Evolutionary conservation across 371 early-diverging fungal species (phyloP).

Genomic region (Saksenaea oblongispora): DNA sequence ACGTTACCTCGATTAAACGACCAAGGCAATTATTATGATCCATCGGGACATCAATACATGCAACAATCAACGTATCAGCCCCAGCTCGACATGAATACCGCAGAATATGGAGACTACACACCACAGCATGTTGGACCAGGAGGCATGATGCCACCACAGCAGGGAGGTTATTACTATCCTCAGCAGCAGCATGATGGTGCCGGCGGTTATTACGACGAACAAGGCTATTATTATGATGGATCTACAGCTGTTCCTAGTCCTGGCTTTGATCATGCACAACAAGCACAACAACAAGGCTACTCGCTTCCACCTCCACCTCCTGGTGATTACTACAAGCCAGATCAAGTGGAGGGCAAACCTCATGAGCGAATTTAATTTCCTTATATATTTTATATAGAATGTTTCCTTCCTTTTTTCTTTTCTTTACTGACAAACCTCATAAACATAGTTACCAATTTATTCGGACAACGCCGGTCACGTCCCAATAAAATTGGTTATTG

Average conservation of each 20-base stretch:
- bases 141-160: constrained; percentile 4
- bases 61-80: constrained; percentile 20
- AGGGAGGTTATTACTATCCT: constrained; percentile 32
- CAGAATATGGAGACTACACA: constrained; percentile 18
- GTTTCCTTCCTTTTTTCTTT: background rate
- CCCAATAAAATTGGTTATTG: too few relatives aligned
- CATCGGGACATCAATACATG: constrained; percentile 12
- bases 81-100: constrained; percentile 8
- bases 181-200: constrained; percentile 22
- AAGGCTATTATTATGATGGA: constrained; percentile 29
- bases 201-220: constrained; percentile 35
- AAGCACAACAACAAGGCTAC: background rate
- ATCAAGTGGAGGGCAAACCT: constrained; percentile 4
- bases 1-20: constrained; percentile 43
- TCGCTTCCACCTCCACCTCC: background rate
- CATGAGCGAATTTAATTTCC: background rate
- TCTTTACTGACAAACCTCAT: background rate
- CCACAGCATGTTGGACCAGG: constrained; percentile 12
- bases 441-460: too few relatives aligned
- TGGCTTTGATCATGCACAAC: background rate
- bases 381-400: too few relatives aligned
- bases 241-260: constrained; percentile 16
- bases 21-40: constrained; percentile 43
- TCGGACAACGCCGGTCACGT: too few relatives aligned
- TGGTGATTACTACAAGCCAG: background rate